A percentile compares a stretch with the other conserved stretches of the same genome.
These are phyloP conservation scores for Smittium culicis DNA, from an alignment of 371 early-diverging fungal genomes.

Conservation along the genomic window DNA sequence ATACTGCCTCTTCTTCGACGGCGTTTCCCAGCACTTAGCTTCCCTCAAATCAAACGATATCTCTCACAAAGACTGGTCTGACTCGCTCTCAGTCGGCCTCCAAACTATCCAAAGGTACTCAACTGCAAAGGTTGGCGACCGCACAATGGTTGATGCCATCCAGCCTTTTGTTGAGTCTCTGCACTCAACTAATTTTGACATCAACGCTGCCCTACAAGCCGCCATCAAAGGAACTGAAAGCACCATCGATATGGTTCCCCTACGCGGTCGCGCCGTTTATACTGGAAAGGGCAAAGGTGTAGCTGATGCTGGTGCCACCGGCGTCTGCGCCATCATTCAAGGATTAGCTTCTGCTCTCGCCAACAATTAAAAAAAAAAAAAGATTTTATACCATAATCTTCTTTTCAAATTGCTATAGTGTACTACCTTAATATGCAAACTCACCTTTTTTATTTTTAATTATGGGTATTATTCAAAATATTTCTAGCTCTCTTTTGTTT, in stretches of 20 bases:
- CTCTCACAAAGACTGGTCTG: slow-evolving; percentile 24
- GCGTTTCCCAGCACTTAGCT: slow-evolving; percentile 42
- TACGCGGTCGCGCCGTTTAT: slow-evolving; percentile 57
- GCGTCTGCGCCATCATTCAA: slow-evolving; percentile 39
- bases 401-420: too few species aligned
- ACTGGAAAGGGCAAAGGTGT: slow-evolving; percentile 36
- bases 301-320: slow-evolving; percentile 60
- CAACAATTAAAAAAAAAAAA: too few species aligned
- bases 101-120: slow-evolving; percentile 50
- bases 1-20: slow-evolving; percentile 59
- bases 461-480: too few species aligned
- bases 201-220: slow-evolving; percentile 36
- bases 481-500: too few species aligned
- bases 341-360: slow-evolving; percentile 27
- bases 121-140: slow-evolving; percentile 55
- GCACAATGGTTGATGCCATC: slow-evolving; percentile 64
- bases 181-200: slow-evolving; percentile 32
- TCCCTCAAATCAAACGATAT: slow-evolving; percentile 14
- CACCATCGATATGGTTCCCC: slow-evolving; percentile 43
- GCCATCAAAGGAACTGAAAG: slow-evolving; percentile 41
- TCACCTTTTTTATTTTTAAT: too few species aligned
- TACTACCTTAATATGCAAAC: too few species aligned
- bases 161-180: slow-evolving; percentile 38
- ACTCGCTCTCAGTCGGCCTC: slow-evolving; percentile 39
- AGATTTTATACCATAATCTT: too few species aligned